Evolutionary conservation across 2,329 filamentous ascomycete genomes (phyloP).

Genomic region (Aspergillus pseudonomiae): DNA sequence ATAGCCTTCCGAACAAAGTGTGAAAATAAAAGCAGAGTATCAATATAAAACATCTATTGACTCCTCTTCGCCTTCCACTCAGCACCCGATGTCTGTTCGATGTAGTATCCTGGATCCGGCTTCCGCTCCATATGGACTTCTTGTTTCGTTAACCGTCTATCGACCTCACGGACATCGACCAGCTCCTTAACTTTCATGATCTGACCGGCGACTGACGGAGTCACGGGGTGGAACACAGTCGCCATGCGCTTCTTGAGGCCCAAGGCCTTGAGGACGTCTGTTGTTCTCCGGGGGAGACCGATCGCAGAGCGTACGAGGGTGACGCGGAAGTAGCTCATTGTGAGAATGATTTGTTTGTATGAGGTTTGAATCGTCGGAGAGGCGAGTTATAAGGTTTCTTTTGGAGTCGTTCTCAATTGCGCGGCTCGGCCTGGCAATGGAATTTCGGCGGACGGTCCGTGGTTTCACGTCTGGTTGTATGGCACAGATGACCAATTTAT

Average conservation of each 20-base stretch:
- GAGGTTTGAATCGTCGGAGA: background rate
- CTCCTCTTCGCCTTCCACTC: constrained; percentile 23
- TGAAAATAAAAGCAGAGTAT: background rate
- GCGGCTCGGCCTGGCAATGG: background rate
- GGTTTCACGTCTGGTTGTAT: background rate
- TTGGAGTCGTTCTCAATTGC: background rate
- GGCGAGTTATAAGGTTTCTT: constrained; percentile 1
- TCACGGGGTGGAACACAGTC: constrained; percentile 87
- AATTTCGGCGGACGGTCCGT: too few relatives aligned
- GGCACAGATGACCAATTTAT: constrained; percentile 5
- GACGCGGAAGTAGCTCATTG: constrained; percentile 84
- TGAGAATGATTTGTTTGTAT: constrained; percentile 6
- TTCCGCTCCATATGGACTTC: constrained; percentile 72
- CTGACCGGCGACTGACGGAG: constrained; percentile 79
- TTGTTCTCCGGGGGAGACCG: constrained; percentile 77
- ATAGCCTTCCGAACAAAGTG: background rate
- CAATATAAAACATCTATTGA: constrained; percentile 4
- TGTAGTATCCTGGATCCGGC: constrained; percentile 78
- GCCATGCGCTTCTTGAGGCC: constrained; percentile 82
- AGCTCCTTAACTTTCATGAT: constrained; percentile 94
- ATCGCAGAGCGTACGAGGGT: constrained; percentile 88
- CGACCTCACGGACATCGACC: constrained; percentile 79
- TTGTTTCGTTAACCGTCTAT: constrained; percentile 61
- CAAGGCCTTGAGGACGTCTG: constrained; percentile 80
- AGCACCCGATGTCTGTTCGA: constrained; percentile 61